Base-by-base conservation (phyloP, 192 early-diverging fungal species). In the Coemansia sp. region DNA sequence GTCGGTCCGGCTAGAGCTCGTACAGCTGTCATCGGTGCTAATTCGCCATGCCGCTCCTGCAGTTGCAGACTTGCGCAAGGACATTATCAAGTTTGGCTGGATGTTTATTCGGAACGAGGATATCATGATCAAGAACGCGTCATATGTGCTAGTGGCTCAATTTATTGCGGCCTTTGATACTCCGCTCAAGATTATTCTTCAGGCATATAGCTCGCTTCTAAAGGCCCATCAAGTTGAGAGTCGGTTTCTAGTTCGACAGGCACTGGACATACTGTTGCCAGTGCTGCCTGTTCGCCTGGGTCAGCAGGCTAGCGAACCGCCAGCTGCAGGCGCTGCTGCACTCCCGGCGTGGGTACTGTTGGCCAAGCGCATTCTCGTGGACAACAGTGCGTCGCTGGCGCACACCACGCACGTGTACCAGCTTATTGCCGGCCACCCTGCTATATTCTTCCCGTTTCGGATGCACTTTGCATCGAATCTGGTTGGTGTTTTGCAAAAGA, bases 81-180 rank as follows among this genome's bases (percentile, higher is more conserved):
- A 96, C 58, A 88, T 97, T 17, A 96, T 97, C 68, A 94, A 94
- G 69, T 97, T 95, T 83, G 93, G 90, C 5, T 97, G 96, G 96
- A 87, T 87, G 53, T 88, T 89, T 64, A 86, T 89, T 52, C 87
- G 87, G 67, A 72, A 76, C 58, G 96, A 98, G 64, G 98, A 99
- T 52, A 84, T 93, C 14, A 96, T 93, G 35, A 91, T 92, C 79
- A 98, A 98, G 63, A 93, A 98, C 65, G 89, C 96, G 1, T 90
- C 96, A 5, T 98, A 96, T 69, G 98, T 98, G 14, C 72, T 96
- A 47, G 87, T 98, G 41, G 88, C 94, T 12, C 85, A 92, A 51
- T 98, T 98, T 72, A 94, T 98, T 63, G 88, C 92, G 14, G 92
- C 91, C 5, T 98, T 90, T 75, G 94, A 96, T 24, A 94, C 94